Percentiles rank a stretch among this genome's conserved stretches.
These are phyloP conservation scores for Linum tenue DNA, from an alignment of 345 rosid species.

Conservation along the genomic window DNA sequence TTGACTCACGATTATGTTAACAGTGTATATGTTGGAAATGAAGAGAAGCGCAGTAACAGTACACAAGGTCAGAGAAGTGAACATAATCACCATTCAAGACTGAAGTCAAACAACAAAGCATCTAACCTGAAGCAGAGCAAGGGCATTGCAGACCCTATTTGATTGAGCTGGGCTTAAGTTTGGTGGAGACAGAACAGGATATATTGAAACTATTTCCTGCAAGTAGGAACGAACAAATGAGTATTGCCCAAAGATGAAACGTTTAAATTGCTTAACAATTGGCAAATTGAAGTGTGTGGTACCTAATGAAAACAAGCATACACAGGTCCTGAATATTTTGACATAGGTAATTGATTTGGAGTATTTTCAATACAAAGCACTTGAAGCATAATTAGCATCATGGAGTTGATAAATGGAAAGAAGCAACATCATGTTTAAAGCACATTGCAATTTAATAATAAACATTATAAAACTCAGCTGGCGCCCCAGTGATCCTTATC, in stretches of 20 bases:
- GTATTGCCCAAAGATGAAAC: neutral
- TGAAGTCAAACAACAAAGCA: neutral
- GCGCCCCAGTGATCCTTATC: neutral
- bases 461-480: neutral
- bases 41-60: too few species aligned
- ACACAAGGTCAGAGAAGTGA: neutral
- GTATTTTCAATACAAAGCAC: neutral
- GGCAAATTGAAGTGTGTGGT: neutral
- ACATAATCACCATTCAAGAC: neutral
- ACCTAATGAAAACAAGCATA: neutral
- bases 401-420: neutral
- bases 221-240: constrained; percentile 9
- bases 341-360: neutral
- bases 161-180: constrained; percentile 83
- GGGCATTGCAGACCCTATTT: constrained; percentile 94
- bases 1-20: too few species aligned
- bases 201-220: constrained; percentile 96
- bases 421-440: neutral
- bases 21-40: too few species aligned
- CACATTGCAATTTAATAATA: neutral
- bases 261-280: neutral
- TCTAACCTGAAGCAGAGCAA: constrained; percentile 94
- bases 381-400: neutral
- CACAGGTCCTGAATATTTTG: too few species aligned
- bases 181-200: constrained; percentile 91